These are phyloP conservation scores for Hippophae tibetana DNA, from an alignment of 306 rosid genomes.

Conservation along the genomic window DNA sequence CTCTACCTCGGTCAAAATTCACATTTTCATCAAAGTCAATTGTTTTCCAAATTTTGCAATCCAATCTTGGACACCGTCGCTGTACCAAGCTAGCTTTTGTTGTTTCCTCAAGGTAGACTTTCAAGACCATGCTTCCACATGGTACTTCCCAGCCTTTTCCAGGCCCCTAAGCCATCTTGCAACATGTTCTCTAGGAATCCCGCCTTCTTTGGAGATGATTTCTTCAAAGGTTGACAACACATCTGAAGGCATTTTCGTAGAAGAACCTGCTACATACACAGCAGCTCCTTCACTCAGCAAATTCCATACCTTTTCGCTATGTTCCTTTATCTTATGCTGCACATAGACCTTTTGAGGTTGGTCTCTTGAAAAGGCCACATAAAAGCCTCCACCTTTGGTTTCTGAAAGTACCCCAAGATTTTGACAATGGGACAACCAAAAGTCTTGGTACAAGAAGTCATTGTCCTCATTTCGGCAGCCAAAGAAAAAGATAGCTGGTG, in stretches of 20 bases:
- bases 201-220: conserved; percentile 52
- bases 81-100: too few relatives aligned
- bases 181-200: conserved; percentile 53
- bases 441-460: conserved; percentile 68
- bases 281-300: conserved; percentile 64
- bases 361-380: conserved; percentile 79
- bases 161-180: conserved; percentile 61
- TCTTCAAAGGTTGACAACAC: conserved; percentile 71
- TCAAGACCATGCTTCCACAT: conserved; percentile 78
- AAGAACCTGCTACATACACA: conserved; percentile 81
- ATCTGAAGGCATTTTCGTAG: conserved; percentile 87
- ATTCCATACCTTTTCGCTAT: conserved; percentile 53
- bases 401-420: conserved; percentile 61
- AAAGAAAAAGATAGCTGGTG: conserved; percentile 36
- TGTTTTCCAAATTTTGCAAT: too few relatives aligned
- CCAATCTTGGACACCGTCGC: too few relatives aligned
- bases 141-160: conserved; percentile 63
- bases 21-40: too few relatives aligned
- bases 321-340: conserved; percentile 78
- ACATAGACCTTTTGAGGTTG: conserved; percentile 76
- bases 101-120: too few relatives aligned
- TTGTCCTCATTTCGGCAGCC: neutral
- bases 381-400: conserved; percentile 71
- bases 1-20: too few relatives aligned
- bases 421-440: conserved; percentile 58